These are phyloP conservation scores for Kingdonia uniflora DNA, from an alignment of 164 flowering plant species.

Conservation along the genomic window DNA sequence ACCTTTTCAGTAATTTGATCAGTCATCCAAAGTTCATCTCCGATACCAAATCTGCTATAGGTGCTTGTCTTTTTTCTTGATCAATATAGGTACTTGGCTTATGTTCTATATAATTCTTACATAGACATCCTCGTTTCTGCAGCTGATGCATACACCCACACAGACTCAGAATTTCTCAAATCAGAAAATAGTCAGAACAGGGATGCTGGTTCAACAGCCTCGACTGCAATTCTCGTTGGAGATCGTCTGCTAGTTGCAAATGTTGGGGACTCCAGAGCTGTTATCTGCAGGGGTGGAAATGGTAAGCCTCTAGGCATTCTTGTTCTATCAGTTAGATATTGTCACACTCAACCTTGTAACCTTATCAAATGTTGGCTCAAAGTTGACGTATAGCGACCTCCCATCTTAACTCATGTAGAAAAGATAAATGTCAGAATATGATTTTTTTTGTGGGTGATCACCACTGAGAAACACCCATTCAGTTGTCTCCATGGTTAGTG, in stretches of 20 bases:
- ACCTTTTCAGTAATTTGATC: constrained; percentile 89
- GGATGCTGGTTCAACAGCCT: constrained; percentile 99
- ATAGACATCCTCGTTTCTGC: constrained; percentile 12
- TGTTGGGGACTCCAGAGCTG: constrained; percentile 97
- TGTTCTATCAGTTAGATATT: no score
- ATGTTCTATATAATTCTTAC: not conserved
- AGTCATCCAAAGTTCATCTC: constrained; percentile 89
- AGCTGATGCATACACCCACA: constrained; percentile 93
- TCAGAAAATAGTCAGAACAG: constrained; percentile 76
- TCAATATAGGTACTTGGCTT: not conserved
- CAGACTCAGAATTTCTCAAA: constrained; percentile 89
- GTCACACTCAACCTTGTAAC: no score
- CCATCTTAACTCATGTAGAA: no score
- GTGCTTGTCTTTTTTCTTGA: constrained; percentile 22
- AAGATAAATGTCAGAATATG: no score
- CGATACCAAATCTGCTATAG: constrained; percentile 91
- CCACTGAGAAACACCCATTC: no score
- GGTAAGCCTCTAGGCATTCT: constrained; percentile 29
- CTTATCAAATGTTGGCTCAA: no score
- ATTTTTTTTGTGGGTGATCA: no score
- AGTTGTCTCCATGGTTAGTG: no score
- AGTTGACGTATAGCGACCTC: no score
- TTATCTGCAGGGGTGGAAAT: constrained; percentile 85
- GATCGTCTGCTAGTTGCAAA: constrained; percentile 92
- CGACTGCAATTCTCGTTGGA: constrained; percentile 95